Conservation (phyloP, 2,329 filamentous ascomycete genomes). For the Didymella segeticola region DNA sequence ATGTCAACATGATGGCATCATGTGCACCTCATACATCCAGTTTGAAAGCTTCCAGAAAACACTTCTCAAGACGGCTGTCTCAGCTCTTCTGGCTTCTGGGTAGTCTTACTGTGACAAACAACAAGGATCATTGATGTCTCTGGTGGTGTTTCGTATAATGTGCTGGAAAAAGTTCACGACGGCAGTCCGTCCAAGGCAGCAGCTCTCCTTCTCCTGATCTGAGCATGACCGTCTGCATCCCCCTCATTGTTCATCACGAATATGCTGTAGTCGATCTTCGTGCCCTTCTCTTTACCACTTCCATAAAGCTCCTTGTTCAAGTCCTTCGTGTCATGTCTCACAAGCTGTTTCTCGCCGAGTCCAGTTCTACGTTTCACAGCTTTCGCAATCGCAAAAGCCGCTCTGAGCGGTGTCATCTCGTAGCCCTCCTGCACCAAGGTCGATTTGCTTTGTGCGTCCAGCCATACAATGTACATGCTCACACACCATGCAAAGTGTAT, state of each 20-base stretch:
- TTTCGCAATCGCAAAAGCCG: constrained; percentile 36
- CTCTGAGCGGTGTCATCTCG: constrained; percentile 41
- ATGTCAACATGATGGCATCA: background rate
- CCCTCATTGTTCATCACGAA: constrained; percentile 18
- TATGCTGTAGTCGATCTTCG: constrained; percentile 21
- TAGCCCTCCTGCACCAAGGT: constrained; percentile 36
- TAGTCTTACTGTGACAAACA: background rate
- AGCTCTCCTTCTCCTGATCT: background rate
- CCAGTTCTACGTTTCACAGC: constrained; percentile 35
- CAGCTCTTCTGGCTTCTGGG: background rate
- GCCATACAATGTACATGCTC: constrained; percentile 46
- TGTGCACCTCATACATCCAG: background rate
- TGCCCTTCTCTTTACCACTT: constrained; percentile 12
- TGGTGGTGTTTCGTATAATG: too few relatives aligned
- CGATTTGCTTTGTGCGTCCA: constrained; percentile 40
- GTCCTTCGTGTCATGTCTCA: constrained; percentile 22
- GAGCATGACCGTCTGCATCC: background rate
- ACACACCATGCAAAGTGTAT: constrained; percentile 40
- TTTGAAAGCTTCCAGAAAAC: background rate
- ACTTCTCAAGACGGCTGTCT: background rate
- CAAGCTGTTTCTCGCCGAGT: constrained; percentile 23
- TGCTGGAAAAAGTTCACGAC: background rate
- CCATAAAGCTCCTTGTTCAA: constrained; percentile 33
- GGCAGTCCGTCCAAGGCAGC: background rate
- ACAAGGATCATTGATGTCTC: background rate